These are phyloP conservation scores for Pichia heedii DNA, from an alignment of 805 yeast genomes.

Conservation along the genomic window DNA sequence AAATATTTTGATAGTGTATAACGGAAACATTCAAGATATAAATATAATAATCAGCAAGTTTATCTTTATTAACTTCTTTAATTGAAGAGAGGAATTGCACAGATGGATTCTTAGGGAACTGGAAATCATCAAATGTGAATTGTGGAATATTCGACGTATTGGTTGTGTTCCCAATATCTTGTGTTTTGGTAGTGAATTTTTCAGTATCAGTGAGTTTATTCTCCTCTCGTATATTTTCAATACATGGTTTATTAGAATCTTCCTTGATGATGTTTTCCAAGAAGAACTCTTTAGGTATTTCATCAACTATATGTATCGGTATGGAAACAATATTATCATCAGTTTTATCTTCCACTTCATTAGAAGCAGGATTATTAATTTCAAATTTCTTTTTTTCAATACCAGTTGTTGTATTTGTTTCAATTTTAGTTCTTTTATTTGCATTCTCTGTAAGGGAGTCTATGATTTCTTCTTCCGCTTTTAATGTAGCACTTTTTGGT, in stretches of 20 bases:
- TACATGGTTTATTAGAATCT: background rate
- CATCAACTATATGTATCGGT: constrained; percentile 14
- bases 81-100: constrained; percentile 36
- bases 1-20: constrained; percentile 24
- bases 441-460: background rate
- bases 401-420: background rate
- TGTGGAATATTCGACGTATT: background rate
- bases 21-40: constrained; percentile 29
- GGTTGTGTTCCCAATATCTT: background rate
- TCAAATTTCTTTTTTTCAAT: background rate
- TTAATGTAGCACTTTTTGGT: constrained; percentile 31
- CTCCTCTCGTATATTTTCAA: too few relatives aligned
- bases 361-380: background rate
- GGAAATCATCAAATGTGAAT: constrained; percentile 7
- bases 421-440: background rate
- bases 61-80: constrained; percentile 15
- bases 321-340: background rate
- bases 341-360: background rate
- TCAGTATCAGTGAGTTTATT: too few relatives aligned
- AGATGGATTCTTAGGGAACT: constrained; percentile 41
- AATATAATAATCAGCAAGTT: constrained; percentile 22
- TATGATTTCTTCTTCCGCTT: constrained; percentile 26
- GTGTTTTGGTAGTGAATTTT: too few relatives aligned
- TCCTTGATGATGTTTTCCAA: too few relatives aligned
- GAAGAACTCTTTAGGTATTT: constrained; percentile 14